Base-by-base conservation (phyloP, 805 yeast genomes). In the Kazachstania taianensis region DNA sequence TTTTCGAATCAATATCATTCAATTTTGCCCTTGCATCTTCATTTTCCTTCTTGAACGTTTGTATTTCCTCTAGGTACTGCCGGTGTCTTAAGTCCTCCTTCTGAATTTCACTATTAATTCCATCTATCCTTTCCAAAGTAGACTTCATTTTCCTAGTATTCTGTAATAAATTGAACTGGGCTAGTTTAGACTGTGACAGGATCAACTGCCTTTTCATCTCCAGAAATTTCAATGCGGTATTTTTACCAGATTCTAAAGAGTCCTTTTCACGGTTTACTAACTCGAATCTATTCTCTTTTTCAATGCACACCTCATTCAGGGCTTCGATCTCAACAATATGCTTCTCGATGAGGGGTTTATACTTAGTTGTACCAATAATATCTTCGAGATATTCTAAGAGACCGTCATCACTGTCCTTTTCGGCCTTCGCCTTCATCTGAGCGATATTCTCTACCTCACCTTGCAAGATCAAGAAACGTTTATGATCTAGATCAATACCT, bases 391-490 rank as follows among this genome's bases (percentile, higher is more conserved):
- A 92, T 52, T 94, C 99, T 27, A 92, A 61, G 19, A 92, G 65
- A 0, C 99, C 99, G 54, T 92, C 97, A 49, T 89, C 97, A 44
- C 75, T 75, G 36, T 84, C 94, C 34, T 68, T 73, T 50, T 92
- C 96, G 0, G 96, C 97, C 52, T 89, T 92, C 8, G 99, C 82
- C 54, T 89, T 89, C 99, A 92, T 94, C 56, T 92, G 96, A 0
- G 98, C 96, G 52, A 92, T 92, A 45, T 87, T 80, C 62, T 92
- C 99, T 29, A 92, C 98, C 56, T 92, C 99, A 55, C 99, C 99
- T 61, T 92, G 99, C 30, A 92, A 65, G 53, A 92, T 94, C 48
- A 92, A 68, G 50, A 92, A 92, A 48, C 99, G 69, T 54, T 92
- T 92, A 59, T 92, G 98, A 46, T 87, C 94, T 42, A 92, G 67